Evolutionary conservation across 257 asterid genomes (phyloP), one percentile per base, ranked within the genome.

Genomic region (Vinca minor): DNA sequence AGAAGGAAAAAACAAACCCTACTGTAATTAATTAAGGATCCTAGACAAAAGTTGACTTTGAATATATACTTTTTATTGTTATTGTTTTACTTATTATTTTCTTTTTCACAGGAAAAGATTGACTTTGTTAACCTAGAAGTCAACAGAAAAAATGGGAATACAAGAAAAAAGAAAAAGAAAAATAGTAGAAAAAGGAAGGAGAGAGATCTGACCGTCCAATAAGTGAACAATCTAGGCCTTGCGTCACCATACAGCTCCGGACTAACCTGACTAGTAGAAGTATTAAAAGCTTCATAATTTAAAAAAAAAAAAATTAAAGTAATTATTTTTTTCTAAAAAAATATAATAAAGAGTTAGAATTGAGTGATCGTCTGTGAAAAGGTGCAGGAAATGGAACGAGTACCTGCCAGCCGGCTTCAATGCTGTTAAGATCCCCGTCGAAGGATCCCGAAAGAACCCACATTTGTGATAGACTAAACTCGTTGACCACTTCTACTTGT

Each of bases 401-500:
- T 87, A 79, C 98, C 98, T 91, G 98, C 98, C 98, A 91, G 55
- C 98, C 96, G 45, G 95, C 98, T 86, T 91, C 98, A 2, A 91
- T 91, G 74, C 94, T 84, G 66, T 91, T 91, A 84, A 91, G 98
- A 65, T 91, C 98, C 66, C 96, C 96, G 56, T 91, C 96, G 28
- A 91, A 91, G 5, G 90, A 77, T 34, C 98, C 98, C 0, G 96
- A 89, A 20, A 89, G 84, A 29, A 89, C 85, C 96, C 95, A 91
- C 39, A 91, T 87, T 74, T 91, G 98, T 0, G 98, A 91, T 46
- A 91, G 89, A 69, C 98, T 91, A 61, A 91, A 91, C 74, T 91
- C 98, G 69, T 88, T 83, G 71, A 75, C 87, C 49, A 73, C 82
- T 47, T 83, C 85, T 1, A 91, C 79, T 0, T 83, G 62, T 13